Percentiles rank a stretch among this genome's conserved stretches.
Evolutionary conservation across 371 early-diverging fungal species (phyloP).

Genomic region (Haplosporangium sp.): DNA sequence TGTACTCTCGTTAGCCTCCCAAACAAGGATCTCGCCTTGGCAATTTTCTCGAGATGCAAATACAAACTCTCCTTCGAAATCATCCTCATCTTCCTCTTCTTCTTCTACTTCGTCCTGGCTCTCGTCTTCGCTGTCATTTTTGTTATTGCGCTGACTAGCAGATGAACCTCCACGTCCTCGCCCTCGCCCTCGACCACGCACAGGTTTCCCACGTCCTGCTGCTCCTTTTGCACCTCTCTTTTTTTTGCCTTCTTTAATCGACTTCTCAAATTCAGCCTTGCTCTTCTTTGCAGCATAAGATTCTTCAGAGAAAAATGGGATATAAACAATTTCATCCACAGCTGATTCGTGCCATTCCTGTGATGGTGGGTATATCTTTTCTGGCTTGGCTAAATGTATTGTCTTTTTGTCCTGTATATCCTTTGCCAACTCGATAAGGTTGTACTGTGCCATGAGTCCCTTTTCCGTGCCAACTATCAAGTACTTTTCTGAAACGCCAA

Average conservation of each 20-base stretch:
- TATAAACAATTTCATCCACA: conserved; percentile 65
- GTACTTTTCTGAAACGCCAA: conserved; percentile 50
- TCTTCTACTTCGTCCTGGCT: background rate
- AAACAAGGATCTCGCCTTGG: conserved; percentile 53
- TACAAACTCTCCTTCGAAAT: conserved; percentile 29
- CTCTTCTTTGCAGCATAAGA: conserved; percentile 29
- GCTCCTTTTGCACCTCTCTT: conserved; percentile 34
- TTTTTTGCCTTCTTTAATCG: conserved; percentile 32
- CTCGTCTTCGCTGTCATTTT: conserved; percentile 1
- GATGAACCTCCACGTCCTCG: conserved; percentile 58
- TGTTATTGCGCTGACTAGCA: conserved; percentile 49
- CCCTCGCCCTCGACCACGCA: conserved; percentile 67
- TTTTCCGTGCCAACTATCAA: conserved; percentile 40
- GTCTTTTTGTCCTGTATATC: background rate
- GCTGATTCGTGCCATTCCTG: conserved; percentile 73
- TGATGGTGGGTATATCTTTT: conserved; percentile 59
- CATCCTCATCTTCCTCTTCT: conserved; percentile 7
- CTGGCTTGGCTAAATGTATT: conserved; percentile 12
- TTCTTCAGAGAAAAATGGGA: conserved; percentile 42
- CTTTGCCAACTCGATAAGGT: conserved; percentile 24
- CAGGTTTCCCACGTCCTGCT: conserved; percentile 7
- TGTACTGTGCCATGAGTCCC: conserved; percentile 52
- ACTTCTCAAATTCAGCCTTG: background rate
- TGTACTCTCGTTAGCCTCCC: conserved; percentile 45
- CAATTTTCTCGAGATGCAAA: conserved; percentile 45